Conservation (phyloP, 257 asterid species). For the Thymus mandschuricus region DNA sequence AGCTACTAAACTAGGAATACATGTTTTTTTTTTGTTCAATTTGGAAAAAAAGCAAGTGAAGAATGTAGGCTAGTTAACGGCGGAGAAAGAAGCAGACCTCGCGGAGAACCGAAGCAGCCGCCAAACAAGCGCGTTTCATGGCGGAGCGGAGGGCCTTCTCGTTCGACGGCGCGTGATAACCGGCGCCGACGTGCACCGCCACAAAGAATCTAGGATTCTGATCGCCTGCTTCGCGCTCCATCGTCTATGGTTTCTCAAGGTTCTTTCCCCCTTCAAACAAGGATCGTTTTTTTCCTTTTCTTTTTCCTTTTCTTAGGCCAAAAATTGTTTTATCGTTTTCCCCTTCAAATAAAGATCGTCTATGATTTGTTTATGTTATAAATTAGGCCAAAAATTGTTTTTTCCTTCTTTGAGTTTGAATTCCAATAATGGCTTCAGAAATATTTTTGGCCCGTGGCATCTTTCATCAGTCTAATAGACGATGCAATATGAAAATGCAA, state of each 20-base stretch:
- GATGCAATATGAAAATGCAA: no score
- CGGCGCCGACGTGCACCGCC: conserved; percentile 97
- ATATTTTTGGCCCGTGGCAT: no score
- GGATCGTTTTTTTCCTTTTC: no score
- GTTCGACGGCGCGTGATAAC: conserved; percentile 80
- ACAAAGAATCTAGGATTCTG: conserved; percentile 60
- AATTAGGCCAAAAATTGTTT: no score
- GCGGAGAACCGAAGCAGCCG: conserved; percentile 76
- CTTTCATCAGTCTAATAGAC: no score
- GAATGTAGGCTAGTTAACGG: neutral
- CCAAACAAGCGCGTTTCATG: conserved; percentile 79
- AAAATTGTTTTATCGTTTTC: no score
- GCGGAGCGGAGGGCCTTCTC: conserved; percentile 83
- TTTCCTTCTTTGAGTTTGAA: no score
- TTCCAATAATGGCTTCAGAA: no score
- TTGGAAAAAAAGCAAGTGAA: conserved; percentile 13
- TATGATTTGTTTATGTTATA: no score
- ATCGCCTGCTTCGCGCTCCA: conserved; percentile 55
- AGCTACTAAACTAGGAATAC: conserved; percentile 4
- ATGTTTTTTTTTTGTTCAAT: conserved; percentile 9
- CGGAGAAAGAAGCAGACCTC: conserved; percentile 43
- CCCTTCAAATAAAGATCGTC: no score
- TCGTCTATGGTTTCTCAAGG: conserved; percentile 16
- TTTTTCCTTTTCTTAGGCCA: no score
- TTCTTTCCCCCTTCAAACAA: no score